These are phyloP conservation scores for Darksidea phi DNA, from an alignment of 495 filamentous ascomycete genomes.

Conservation along the genomic window DNA sequence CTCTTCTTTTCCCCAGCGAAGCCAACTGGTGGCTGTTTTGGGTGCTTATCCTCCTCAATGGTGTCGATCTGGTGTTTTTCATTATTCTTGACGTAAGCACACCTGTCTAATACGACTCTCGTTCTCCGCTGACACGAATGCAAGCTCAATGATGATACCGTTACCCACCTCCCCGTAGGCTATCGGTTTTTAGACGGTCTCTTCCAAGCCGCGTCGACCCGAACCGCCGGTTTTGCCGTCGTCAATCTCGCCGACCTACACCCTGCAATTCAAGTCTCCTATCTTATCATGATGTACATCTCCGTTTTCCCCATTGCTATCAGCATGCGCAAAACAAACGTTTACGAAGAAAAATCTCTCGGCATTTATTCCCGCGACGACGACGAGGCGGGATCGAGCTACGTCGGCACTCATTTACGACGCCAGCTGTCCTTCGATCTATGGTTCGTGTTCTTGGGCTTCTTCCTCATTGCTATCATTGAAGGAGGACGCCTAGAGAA, in stretches of 20 bases:
- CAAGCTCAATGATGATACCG: constrained; percentile 65
- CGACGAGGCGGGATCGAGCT: constrained; percentile 55
- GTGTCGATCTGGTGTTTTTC: constrained; percentile 81
- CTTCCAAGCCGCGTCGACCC: constrained; percentile 82
- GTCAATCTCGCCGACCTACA: constrained; percentile 75
- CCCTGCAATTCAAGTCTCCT: constrained; percentile 89
- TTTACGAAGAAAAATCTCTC: constrained; percentile 92
- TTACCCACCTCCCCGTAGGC: constrained; percentile 62
- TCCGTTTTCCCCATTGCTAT: constrained; percentile 96
- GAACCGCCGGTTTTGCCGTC: constrained; percentile 83
- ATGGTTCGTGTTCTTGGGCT: constrained; percentile 88
- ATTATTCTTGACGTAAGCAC: constrained; percentile 78
- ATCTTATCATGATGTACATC: constrained; percentile 99
- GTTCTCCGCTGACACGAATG: background rate
- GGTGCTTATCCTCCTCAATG: constrained; percentile 78
- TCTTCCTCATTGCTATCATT: constrained; percentile 82
- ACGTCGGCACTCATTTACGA: constrained; percentile 83
- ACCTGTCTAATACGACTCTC: background rate
- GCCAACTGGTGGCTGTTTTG: constrained; percentile 97
- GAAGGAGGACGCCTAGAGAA: constrained; percentile 67
- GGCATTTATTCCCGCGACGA: constrained; percentile 62
- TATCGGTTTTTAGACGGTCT: constrained; percentile 76
- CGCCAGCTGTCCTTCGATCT: constrained; percentile 90
- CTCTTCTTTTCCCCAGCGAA: constrained; percentile 79
- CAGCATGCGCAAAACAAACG: constrained; percentile 87